phyloP scores from a whole-genome alignment of 2,329 filamentous ascomycete genomes.

The Aspergillus intermedius region DNA sequence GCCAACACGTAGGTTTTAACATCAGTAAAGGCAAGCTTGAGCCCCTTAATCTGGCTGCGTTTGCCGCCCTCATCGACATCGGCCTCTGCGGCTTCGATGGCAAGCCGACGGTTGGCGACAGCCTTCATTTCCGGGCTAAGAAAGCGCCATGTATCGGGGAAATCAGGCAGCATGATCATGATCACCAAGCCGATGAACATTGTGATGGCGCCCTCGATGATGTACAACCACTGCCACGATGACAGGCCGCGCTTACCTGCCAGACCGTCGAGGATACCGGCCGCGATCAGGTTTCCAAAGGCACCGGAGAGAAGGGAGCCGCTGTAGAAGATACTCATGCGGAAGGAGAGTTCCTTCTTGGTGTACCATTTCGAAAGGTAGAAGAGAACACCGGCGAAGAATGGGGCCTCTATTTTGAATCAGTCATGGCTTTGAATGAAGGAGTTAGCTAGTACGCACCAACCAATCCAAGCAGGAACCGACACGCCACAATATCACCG shows the following conservation, averaged over 20 bases:
- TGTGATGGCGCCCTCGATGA: slow-evolving; percentile 35
- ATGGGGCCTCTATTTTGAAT: slow-evolving; percentile 36
- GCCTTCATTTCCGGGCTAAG: slow-evolving; percentile 41
- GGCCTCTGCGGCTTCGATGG: slow-evolving; percentile 45
- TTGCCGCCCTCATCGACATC: slow-evolving; percentile 45
- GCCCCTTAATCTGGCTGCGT: slow-evolving; percentile 44
- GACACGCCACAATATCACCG: slow-evolving; percentile 38
- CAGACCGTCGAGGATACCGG: slow-evolving; percentile 43
- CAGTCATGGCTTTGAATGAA: too few relatives aligned
- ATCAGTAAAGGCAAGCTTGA: slow-evolving; percentile 48
- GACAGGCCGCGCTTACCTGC: slow-evolving; percentile 27
- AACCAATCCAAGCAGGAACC: slow-evolving; percentile 41
- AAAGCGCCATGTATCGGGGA: slow-evolving; percentile 40
- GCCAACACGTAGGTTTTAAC: slow-evolving; percentile 43
- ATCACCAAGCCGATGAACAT: slow-evolving; percentile 28
- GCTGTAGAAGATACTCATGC: slow-evolving; percentile 49
- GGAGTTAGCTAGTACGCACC: too few relatives aligned
- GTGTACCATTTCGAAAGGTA: slow-evolving; percentile 49
- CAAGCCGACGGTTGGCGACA: slow-evolving; percentile 44
- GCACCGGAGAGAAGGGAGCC: slow-evolving; percentile 46
- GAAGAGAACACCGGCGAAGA: slow-evolving; percentile 42
- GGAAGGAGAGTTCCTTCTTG: slow-evolving; percentile 44
- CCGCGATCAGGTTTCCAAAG: slow-evolving; percentile 51
- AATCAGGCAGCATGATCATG: slow-evolving; percentile 33
- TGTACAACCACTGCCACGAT: slow-evolving; percentile 37